Evolutionary conservation across 2,329 filamentous ascomycete genomes (phyloP), one percentile per base, ranked within the genome.

Genomic region (Diaporthe aspalathi): DNA sequence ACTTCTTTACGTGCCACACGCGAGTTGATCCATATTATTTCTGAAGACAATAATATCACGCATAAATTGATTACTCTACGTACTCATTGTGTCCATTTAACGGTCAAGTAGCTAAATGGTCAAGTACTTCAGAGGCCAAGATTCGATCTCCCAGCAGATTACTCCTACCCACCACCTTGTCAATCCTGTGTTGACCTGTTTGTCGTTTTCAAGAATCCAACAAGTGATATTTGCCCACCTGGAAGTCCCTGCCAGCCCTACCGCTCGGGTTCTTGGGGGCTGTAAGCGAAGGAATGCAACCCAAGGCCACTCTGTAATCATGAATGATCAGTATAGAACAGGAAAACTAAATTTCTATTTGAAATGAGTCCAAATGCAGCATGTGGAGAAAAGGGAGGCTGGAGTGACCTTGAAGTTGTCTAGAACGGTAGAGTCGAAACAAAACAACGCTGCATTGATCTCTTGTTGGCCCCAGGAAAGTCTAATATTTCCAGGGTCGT

Each of bases 231-330:
- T 14, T 45, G 56, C 40, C 60, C 60, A 47, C n/a, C n/a, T n/a
- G n/a, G n/a, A n/a, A n/a, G 43, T 49, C 27, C 43, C 43, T 17
- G 27, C 9, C 43, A 20, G 20, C 29, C 12, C 20, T 17, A 49
- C 24, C 27, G 60, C 60, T 29, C 27, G 35, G 43, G 32, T 12
- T 35, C 20, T 63, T 45, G 43, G 43, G 43, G 27, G 20, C n/a
- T 4, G 27, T 49, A 63, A 49, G 40, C 57, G 40, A 32, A 47
- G 24, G 40, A 47, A 63, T 63, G 60, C 35, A 49, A 63, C 43
- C 27, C 60, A 49, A 63, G 43, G 38, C 27, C 12, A 49, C 27
- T n/a, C n/a, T n/a, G n/a, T 29, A 35, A 63, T 7, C 9, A 7
- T 24, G 45, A 63, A 20, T 63, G 29, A 27, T 11, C 12, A 49